Evolutionary conservation across 2,329 filamentous ascomycete genomes (phyloP).

Genomic region (Stagonosporopsis vannaccii): DNA sequence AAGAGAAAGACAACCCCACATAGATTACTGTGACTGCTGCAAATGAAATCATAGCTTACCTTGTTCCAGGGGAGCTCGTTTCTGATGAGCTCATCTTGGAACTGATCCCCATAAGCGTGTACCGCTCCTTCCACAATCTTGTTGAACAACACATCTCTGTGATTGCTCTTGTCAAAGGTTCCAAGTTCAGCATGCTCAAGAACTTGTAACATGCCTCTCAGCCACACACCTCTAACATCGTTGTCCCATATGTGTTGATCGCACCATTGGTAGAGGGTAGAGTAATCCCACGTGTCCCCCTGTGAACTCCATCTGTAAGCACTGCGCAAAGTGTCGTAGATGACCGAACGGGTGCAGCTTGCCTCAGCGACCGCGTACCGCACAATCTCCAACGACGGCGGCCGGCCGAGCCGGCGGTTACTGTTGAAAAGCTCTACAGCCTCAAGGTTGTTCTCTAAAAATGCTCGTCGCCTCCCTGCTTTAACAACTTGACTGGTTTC

Average conservation of each 20-base stretch:
- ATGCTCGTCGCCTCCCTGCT: slow-evolving; percentile 34
- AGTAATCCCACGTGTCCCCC: slow-evolving; percentile 21
- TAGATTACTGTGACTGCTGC: neutral
- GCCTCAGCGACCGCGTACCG: slow-evolving; percentile 39
- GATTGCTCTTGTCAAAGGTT: neutral
- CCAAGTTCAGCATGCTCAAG: slow-evolving; percentile 15
- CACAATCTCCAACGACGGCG: slow-evolving; percentile 31
- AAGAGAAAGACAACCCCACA: neutral
- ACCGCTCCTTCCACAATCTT: slow-evolving; percentile 20
- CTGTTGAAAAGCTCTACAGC: slow-evolving; percentile 46
- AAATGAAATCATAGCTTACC: slow-evolving; percentile 26
- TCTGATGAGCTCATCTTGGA: slow-evolving; percentile 28
- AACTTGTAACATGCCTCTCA: slow-evolving; percentile 34
- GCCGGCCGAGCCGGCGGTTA: slow-evolving; percentile 39
- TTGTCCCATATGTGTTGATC: slow-evolving; percentile 24
- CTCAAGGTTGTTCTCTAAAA: slow-evolving; percentile 38
- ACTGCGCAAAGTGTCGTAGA: slow-evolving; percentile 39
- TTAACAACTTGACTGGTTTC: slow-evolving; percentile 18
- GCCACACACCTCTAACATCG: slow-evolving; percentile 38
- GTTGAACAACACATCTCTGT: neutral
- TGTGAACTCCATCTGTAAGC: slow-evolving; percentile 27
- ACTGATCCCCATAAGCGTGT: slow-evolving; percentile 29
- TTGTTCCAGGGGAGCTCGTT: slow-evolving; percentile 36
- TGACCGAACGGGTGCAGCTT: slow-evolving; percentile 41
- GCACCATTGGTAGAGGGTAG: slow-evolving; percentile 39